phyloP scores from a whole-genome alignment of 2,329 filamentous ascomycete genomes.

The Curvularia spicifera region DNA sequence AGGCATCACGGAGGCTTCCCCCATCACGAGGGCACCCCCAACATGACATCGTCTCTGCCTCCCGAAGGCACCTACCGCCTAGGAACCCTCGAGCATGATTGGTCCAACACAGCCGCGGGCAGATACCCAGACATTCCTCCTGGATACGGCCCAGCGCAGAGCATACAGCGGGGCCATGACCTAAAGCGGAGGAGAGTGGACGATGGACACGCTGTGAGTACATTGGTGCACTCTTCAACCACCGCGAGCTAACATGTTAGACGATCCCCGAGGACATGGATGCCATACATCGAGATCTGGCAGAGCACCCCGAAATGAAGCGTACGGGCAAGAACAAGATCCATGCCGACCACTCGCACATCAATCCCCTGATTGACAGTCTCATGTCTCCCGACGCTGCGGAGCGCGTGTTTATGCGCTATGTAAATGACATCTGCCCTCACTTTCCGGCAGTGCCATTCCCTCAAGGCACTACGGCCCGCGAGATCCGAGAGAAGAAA shows the following conservation, averaged over 20 bases:
- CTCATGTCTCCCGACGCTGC: constrained; percentile 61
- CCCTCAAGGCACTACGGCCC: constrained; percentile 59
- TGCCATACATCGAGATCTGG: constrained; percentile 45
- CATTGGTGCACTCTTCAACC: not conserved
- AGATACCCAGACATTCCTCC: constrained; percentile 38
- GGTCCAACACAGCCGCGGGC: constrained; percentile 27
- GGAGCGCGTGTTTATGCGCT: constrained; percentile 63
- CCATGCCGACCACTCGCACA: constrained; percentile 47
- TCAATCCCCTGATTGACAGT: constrained; percentile 49
- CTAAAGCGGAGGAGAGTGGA: constrained; percentile 44
- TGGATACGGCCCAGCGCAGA: constrained; percentile 43
- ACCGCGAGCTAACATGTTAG: constrained; percentile 22
- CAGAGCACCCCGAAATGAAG: constrained; percentile 46
- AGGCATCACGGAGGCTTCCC: constrained; percentile 34
- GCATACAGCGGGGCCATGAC: constrained; percentile 38
- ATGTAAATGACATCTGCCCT: constrained; percentile 60
- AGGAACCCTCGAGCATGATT: constrained; percentile 41
- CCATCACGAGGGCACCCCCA: constrained; percentile 23
- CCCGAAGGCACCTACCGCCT: constrained; percentile 35
- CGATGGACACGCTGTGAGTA: constrained; percentile 38
- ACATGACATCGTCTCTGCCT: constrained; percentile 19
- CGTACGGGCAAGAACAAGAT: constrained; percentile 37
- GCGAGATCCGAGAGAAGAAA: constrained; percentile 62
- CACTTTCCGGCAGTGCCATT: constrained; percentile 66
- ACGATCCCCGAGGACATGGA: constrained; percentile 50